Evolutionary conservation across 2,329 filamentous ascomycete species (phyloP).

Genomic region (Dothiorella sarmentorum): DNA sequence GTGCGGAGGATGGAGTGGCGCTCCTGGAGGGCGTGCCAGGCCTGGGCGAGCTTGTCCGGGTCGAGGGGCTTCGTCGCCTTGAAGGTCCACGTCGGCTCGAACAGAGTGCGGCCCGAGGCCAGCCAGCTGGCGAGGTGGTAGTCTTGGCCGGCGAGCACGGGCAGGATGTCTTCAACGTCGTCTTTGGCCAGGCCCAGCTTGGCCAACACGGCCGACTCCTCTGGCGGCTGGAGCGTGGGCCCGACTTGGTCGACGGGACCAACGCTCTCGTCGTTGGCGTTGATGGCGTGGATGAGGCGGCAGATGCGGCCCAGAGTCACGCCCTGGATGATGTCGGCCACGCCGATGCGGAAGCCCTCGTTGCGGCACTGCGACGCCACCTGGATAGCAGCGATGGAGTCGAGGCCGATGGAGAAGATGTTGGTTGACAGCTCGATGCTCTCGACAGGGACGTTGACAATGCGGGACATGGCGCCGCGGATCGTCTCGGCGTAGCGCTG

Average conservation of each 20-base stretch:
- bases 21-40: slow-evolving; percentile 32
- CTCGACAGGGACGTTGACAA: slow-evolving; percentile 9
- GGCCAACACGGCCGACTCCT: neutral
- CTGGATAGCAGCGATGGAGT: slow-evolving; percentile 18
- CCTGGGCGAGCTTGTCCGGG: slow-evolving; percentile 23
- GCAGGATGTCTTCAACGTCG: slow-evolving; percentile 9
- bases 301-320: slow-evolving; percentile 17
- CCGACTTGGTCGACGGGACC: neutral
- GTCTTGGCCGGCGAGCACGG: slow-evolving; percentile 16
- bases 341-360: slow-evolving; percentile 11
- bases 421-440: slow-evolving; percentile 16
- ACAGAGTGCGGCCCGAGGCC: slow-evolving; percentile 7
- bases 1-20: slow-evolving; percentile 35
- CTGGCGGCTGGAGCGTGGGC: neutral
- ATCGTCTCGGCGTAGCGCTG: slow-evolving; percentile 15
- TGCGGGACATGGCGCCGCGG: slow-evolving; percentile 9
- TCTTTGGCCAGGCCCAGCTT: neutral
- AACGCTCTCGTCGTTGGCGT: neutral
- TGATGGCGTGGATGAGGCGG: neutral
- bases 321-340: slow-evolving; percentile 16
- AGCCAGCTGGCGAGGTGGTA: slow-evolving; percentile 16
- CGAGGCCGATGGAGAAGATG: slow-evolving; percentile 18
- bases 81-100: slow-evolving; percentile 18
- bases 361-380: slow-evolving; percentile 15
- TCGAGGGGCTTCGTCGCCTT: slow-evolving; percentile 23